These are phyloP conservation scores for Urochloa ruziziensis DNA, from an alignment of 176 grass and related monocot genomes.

Conservation along the genomic window DNA sequence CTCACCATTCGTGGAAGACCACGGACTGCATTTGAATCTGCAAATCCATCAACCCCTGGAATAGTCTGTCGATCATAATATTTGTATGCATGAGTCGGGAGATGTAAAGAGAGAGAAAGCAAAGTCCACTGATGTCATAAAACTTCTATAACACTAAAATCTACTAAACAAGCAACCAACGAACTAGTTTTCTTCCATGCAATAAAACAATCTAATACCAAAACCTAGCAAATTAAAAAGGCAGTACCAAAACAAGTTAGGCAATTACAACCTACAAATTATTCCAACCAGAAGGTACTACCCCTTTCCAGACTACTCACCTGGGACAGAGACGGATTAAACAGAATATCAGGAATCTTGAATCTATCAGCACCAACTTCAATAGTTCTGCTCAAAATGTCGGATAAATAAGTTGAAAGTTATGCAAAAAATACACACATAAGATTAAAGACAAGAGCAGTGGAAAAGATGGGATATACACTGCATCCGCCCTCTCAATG, in stretches of 20 bases:
- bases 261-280: constrained; percentile 19
- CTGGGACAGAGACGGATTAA: constrained; percentile 91
- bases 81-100: background rate
- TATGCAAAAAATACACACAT: constrained; percentile 16
- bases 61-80: constrained; percentile 64
- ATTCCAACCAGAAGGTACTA: constrained; percentile 1
- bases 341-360: constrained; percentile 97
- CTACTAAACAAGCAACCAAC: constrained; percentile 18
- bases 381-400: constrained; percentile 76
- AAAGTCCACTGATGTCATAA: constrained; percentile 12
- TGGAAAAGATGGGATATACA: constrained; percentile 20
- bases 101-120: background rate
- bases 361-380: constrained; percentile 99
- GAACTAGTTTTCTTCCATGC: background rate
- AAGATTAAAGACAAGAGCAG: constrained; percentile 14
- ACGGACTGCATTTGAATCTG: constrained; percentile 53
- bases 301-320: constrained; percentile 39
- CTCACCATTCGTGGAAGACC: constrained; percentile 94
- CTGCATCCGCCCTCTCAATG: constrained; percentile 3
- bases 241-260: constrained; percentile 16
- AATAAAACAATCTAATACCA: constrained; percentile 2
- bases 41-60: constrained; percentile 76
- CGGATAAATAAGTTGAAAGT: constrained; percentile 13
- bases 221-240: background rate
- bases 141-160: background rate